phyloP scores from a whole-genome alignment of 441 rosid species.

The Populus hybrid region DNA sequence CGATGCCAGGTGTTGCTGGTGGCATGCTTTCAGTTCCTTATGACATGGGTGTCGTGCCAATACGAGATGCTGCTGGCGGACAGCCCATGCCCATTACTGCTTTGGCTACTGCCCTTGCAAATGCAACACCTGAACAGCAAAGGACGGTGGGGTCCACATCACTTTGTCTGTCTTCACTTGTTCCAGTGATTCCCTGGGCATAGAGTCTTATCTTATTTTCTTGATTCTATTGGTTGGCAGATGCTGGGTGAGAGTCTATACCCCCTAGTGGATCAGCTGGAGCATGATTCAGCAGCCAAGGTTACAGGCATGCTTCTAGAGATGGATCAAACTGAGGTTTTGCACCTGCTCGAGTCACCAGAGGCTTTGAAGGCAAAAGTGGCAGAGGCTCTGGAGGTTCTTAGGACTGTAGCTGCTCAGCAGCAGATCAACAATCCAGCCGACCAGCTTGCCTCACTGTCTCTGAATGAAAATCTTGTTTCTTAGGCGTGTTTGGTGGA shows the following conservation, averaged over 20 bases:
- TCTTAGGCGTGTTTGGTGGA: constrained; percentile 18
- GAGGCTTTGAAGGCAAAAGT: too few relatives aligned
- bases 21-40: constrained; percentile 45
- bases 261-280: not conserved
- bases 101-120: constrained; percentile 68
- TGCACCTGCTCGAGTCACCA: too few relatives aligned
- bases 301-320: too few relatives aligned
- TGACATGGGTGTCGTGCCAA: constrained; percentile 36
- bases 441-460: constrained; percentile 59
- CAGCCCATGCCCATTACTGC: constrained; percentile 63
- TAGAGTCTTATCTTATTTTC: not conserved
- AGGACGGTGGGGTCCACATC: constrained; percentile 44
- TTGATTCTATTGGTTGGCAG: not conserved
- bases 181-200: not conserved
- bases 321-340: too few relatives aligned
- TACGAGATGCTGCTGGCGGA: constrained; percentile 32
- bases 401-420: constrained; percentile 51
- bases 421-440: constrained; percentile 28
- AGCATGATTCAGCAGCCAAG: not conserved
- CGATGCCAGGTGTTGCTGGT: constrained; percentile 36
- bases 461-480: constrained; percentile 51
- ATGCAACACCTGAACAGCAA: constrained; percentile 67
- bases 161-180: constrained; percentile 14
- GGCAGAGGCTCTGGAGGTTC: constrained; percentile 35
- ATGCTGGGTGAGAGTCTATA: not conserved